Conservation (phyloP, 805 yeast genomes). For the Candida glaebosa region DNA sequence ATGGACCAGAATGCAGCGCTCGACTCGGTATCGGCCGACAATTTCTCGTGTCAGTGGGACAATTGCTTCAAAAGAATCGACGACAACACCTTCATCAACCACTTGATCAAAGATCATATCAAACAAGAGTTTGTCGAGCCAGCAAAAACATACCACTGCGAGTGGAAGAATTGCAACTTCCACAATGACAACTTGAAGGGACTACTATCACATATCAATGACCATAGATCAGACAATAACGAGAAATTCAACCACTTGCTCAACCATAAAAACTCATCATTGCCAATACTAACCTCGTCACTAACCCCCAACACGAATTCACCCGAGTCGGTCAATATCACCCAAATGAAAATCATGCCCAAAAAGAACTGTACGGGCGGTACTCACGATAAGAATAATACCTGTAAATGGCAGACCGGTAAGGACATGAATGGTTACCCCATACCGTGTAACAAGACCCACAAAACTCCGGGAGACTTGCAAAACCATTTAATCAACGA, state of each 20-base stretch:
- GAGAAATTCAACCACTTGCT: neutral
- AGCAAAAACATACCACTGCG: slow-evolving; percentile 46
- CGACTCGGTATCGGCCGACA: neutral
- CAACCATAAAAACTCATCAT: neutral
- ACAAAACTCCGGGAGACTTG: slow-evolving; percentile 54
- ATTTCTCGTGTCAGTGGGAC: slow-evolving; percentile 61
- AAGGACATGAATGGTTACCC: slow-evolving; percentile 24
- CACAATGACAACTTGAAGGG: slow-evolving; percentile 48
- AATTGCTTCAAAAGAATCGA: slow-evolving; percentile 48
- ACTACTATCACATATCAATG: slow-evolving; percentile 51
- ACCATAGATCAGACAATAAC: slow-evolving; percentile 20
- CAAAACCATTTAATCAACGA: slow-evolving; percentile 64
- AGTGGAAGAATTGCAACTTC: slow-evolving; percentile 72
- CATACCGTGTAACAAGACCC: slow-evolving; percentile 47
- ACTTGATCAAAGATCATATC: slow-evolving; percentile 48
- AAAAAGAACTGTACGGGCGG: slow-evolving; percentile 12
- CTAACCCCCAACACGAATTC: slow-evolving; percentile 7
- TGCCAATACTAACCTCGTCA: slow-evolving; percentile 11
- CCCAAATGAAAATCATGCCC: slow-evolving; percentile 31
- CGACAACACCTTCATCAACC: slow-evolving; percentile 28
- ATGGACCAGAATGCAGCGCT: neutral
- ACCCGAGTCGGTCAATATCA: slow-evolving; percentile 23
- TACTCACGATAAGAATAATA: slow-evolving; percentile 28
- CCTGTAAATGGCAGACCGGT: slow-evolving; percentile 45
- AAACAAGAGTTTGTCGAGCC: slow-evolving; percentile 38